A percentile compares a stretch with the other conserved stretches of the same genome.
Conservation (phyloP, 2,329 filamentous ascomycete genomes). For the Akanthomyces uredinophilus region DNA sequence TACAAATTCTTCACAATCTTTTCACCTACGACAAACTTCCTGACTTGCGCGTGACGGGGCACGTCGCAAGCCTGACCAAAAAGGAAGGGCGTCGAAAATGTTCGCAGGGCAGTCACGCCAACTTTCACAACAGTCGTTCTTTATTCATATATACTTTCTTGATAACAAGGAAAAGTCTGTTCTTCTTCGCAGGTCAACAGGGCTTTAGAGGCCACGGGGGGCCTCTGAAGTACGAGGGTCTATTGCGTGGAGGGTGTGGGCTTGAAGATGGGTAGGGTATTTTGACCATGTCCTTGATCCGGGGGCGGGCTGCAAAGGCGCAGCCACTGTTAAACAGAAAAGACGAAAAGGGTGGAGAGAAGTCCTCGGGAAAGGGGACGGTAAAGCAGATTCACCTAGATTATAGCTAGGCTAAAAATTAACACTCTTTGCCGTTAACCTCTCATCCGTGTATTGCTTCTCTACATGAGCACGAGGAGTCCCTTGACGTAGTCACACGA, state of each 20-base stretch:
- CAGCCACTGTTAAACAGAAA: neutral
- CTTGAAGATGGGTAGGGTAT: neutral
- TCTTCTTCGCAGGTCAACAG: neutral
- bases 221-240: conserved; percentile 1
- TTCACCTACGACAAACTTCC: neutral
- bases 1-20: neutral
- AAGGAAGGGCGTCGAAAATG: neutral
- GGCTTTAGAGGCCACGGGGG: neutral
- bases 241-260: neutral
- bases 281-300: neutral
- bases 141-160: too few species aligned
- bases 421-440: neutral
- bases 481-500: too few species aligned
- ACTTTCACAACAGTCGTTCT: neutral
- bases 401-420: neutral
- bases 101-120: neutral
- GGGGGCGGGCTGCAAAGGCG: neutral
- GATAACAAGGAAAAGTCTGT: neutral
- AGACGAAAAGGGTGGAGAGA: neutral
- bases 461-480: too few species aligned
- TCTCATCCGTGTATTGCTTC: too few species aligned
- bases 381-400: neutral
- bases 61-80: neutral
- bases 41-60: neutral
- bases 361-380: neutral